Conservation (phyloP, 805 yeast species). For the Monosporozyma unispora region DNA sequence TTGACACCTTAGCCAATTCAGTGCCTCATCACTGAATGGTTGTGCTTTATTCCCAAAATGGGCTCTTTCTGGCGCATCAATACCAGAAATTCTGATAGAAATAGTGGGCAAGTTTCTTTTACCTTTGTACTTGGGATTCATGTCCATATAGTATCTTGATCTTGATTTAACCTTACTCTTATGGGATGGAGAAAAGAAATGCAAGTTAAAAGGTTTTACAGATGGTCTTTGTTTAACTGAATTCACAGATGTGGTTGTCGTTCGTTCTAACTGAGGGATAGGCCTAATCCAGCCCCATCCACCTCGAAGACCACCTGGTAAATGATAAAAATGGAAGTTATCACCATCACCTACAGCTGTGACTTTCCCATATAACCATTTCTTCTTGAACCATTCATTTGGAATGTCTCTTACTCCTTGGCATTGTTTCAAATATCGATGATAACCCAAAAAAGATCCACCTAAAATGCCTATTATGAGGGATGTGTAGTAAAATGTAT, state of each 20-base stretch:
- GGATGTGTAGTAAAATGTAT: background rate
- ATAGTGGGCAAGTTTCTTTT: slow-evolving; percentile 43
- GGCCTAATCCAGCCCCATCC: slow-evolving; percentile 93
- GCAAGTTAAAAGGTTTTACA: background rate
- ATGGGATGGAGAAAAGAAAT: background rate
- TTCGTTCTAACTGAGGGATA: slow-evolving; percentile 42
- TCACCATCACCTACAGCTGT: slow-evolving; percentile 95
- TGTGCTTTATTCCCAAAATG: slow-evolving; percentile 94
- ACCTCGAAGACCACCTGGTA: slow-evolving; percentile 79
- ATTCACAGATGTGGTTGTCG: background rate
- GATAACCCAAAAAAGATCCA: slow-evolving; percentile 38
- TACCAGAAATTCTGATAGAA: slow-evolving; percentile 77
- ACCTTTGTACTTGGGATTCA: slow-evolving; percentile 22
- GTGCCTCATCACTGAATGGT: slow-evolving; percentile 76
- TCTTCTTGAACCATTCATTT: slow-evolving; percentile 32
- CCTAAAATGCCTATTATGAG: background rate
- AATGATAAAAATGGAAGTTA: slow-evolving; percentile 83
- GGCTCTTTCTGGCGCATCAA: slow-evolving; percentile 93
- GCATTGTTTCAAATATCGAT: slow-evolving; percentile 40
- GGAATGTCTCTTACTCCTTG: slow-evolving; percentile 47
- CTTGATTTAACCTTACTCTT: background rate
- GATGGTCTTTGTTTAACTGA: background rate
- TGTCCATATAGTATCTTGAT: slow-evolving; percentile 19
- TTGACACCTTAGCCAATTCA: slow-evolving; percentile 62
- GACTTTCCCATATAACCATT: slow-evolving; percentile 59